phyloP scores from a whole-genome alignment of 140 eudicot species.

The Anethum foeniculum region DNA sequence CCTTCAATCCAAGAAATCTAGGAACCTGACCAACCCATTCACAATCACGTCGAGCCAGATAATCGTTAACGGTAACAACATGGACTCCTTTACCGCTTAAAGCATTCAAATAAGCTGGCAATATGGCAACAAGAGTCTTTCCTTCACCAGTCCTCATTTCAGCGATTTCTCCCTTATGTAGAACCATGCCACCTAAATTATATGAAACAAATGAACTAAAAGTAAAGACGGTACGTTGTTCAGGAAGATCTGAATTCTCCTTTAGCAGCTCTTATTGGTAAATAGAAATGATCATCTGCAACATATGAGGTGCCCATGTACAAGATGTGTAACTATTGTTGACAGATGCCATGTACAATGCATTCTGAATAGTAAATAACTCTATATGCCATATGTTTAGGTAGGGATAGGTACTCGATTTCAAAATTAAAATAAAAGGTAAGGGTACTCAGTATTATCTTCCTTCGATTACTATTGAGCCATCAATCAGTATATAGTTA shows the following conservation, averaged over 20 bases:
- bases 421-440: no score
- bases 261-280: neutral
- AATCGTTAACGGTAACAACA: slow-evolving; percentile 90
- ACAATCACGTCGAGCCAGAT: slow-evolving; percentile 93
- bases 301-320: slow-evolving; percentile 1
- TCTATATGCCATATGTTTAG: slow-evolving; percentile 2
- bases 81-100: slow-evolving; percentile 91
- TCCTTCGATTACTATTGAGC: neutral
- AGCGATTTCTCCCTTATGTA: slow-evolving; percentile 95
- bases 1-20: slow-evolving; percentile 90
- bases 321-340: neutral
- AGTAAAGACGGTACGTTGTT: neutral
- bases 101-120: slow-evolving; percentile 96
- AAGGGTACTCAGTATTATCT: neutral
- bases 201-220: neutral
- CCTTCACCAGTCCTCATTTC: slow-evolving; percentile 99
- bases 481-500: neutral
- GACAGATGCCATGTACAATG: neutral
- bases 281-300: neutral
- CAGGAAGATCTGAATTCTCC: neutral
- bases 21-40: slow-evolving; percentile 99
- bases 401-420: neutral
- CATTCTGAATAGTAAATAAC: neutral
- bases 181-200: slow-evolving; percentile 88
- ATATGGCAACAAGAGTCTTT: slow-evolving; percentile 89